Evolutionary conservation across 2,329 filamentous ascomycete genomes (phyloP).

Genomic region (Pseudopyricularia cyperi): DNA sequence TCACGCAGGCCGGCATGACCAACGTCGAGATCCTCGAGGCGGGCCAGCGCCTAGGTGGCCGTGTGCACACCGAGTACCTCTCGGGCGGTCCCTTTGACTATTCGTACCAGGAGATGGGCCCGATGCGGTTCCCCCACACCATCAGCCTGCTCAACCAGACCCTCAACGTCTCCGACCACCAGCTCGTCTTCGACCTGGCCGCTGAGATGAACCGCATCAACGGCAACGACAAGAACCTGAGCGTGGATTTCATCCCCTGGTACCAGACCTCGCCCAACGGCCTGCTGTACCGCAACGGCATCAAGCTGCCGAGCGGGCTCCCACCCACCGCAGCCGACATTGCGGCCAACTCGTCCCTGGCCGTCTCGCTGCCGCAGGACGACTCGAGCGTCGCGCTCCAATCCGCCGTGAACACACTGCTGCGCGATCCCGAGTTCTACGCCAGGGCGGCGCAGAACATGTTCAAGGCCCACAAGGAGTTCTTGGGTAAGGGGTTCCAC

Average conservation of each 20-base stretch:
- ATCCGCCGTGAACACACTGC: slow-evolving; percentile 18
- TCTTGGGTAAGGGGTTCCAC: slow-evolving; percentile 11
- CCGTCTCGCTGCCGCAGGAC: slow-evolving; percentile 17
- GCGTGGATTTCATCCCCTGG: slow-evolving; percentile 50
- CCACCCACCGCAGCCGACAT: slow-evolving; percentile 39
- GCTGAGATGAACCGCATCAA: slow-evolving; percentile 48
- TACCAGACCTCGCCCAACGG: slow-evolving; percentile 42
- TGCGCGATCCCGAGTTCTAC: slow-evolving; percentile 16
- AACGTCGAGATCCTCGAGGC: slow-evolving; percentile 52
- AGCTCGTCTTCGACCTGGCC: slow-evolving; percentile 51
- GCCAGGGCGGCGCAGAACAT: slow-evolving; percentile 26
- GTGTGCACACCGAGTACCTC: slow-evolving; percentile 51
- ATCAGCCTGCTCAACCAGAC: slow-evolving; percentile 40
- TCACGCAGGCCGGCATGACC: slow-evolving; percentile 37
- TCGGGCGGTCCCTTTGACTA: slow-evolving; percentile 46
- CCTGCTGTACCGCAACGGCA: slow-evolving; percentile 32
- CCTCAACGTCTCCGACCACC: slow-evolving; percentile 46
- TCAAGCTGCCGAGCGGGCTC: slow-evolving; percentile 32
- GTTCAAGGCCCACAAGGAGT: slow-evolving; percentile 29
- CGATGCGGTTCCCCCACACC: slow-evolving; percentile 49
- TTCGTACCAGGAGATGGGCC: slow-evolving; percentile 53
- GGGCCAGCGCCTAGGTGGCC: slow-evolving; percentile 45
- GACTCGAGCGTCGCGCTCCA: slow-evolving; percentile 19
- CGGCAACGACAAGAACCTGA: slow-evolving; percentile 28
- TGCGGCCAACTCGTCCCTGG: slow-evolving; percentile 26